These are phyloP conservation scores for Curvularia lunata DNA, from an alignment of 2,329 filamentous ascomycete genomes.

Conservation along the genomic window DNA sequence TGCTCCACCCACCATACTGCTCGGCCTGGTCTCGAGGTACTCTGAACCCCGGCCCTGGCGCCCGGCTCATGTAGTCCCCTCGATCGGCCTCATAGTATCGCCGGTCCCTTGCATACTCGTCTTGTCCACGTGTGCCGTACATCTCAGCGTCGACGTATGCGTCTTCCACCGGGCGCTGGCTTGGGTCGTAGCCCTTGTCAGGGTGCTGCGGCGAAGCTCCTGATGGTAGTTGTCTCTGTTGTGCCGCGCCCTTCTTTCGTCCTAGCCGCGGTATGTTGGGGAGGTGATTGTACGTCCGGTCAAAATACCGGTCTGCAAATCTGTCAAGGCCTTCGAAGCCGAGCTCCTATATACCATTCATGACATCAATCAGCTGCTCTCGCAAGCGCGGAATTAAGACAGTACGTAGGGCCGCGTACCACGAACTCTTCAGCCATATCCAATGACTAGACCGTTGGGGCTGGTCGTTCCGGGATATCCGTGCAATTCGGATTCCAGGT, in stretches of 20 bases:
- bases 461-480: conserved; percentile 27
- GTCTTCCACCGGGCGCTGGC: conserved; percentile 2
- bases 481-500: conserved; percentile 7
- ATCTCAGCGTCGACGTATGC: conserved; percentile 19
- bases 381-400: background rate
- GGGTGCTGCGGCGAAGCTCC: conserved; percentile 3
- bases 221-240: conserved; percentile 1
- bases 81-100: conserved; percentile 28
- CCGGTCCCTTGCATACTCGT: conserved; percentile 19
- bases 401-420: conserved; percentile 24
- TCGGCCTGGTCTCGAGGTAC: conserved; percentile 21
- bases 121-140: conserved; percentile 26
- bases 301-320: conserved; percentile 39
- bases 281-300: conserved; percentile 32
- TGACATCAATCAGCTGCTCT: conserved; percentile 19
- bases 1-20: conserved; percentile 17
- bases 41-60: conserved; percentile 22
- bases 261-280: conserved; percentile 17
- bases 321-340: conserved; percentile 45
- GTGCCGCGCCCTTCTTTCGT: conserved; percentile 18
- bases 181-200: conserved; percentile 15
- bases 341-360: conserved; percentile 37
- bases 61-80: conserved; percentile 17
- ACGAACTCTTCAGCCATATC: conserved; percentile 36
- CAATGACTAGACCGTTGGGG: conserved; percentile 9